phyloP scores from a whole-genome alignment of 2,329 filamentous ascomycete genomes.

The Talaromyces sp. region DNA sequence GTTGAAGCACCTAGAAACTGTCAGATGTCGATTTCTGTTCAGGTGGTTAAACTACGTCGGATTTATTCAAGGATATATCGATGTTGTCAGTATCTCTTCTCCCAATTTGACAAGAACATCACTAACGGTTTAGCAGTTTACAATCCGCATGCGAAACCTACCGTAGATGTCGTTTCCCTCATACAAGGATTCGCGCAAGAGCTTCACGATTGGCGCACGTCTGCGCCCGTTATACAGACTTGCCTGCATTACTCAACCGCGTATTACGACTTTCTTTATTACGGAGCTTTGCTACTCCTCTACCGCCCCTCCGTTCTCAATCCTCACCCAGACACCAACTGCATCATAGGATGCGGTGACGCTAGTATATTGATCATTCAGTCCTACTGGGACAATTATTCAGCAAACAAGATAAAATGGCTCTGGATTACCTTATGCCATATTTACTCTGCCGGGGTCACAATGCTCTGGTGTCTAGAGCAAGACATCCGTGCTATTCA shows the following conservation, averaged over 20 bases:
- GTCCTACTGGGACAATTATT: constrained; percentile 43
- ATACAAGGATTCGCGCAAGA: constrained; percentile 37
- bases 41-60: constrained; percentile 37
- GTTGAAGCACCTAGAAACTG: constrained; percentile 37
- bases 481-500: constrained; percentile 38
- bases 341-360: constrained; percentile 40
- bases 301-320: constrained; percentile 41
- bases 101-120: background rate
- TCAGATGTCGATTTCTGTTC: constrained; percentile 40
- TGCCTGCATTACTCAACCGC: constrained; percentile 42
- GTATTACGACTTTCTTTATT: constrained; percentile 43
- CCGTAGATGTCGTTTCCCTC: constrained; percentile 29
- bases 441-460: constrained; percentile 41
- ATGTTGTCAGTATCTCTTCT: constrained; percentile 31
- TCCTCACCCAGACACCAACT: constrained; percentile 37
- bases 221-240: constrained; percentile 36
- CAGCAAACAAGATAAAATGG: constrained; percentile 42
- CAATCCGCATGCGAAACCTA: constrained; percentile 32
- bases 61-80: constrained; percentile 43
- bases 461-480: constrained; percentile 42
- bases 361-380: constrained; percentile 41
- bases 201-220: constrained; percentile 40
- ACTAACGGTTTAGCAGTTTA: constrained; percentile 31
- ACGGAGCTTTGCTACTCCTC: constrained; percentile 40
- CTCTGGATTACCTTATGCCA: constrained; percentile 43